Base-by-base conservation (phyloP, 352 stramenopile genomes). In the Albugo candida region DNA sequence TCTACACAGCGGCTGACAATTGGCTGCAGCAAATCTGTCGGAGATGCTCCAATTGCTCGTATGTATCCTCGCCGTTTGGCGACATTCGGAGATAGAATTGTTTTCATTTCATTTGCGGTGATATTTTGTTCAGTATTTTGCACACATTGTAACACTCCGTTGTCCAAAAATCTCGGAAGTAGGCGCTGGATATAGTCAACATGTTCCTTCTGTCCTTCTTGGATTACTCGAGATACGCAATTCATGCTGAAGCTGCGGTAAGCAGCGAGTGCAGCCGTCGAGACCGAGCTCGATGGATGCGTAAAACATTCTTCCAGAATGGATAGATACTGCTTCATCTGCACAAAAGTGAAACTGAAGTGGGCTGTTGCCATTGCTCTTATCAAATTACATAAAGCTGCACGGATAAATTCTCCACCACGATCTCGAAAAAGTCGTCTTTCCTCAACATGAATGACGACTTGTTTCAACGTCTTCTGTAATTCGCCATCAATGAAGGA, bases 401-500 rank as follows among this genome's bases (percentile, higher is more conserved):
- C 55, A 35, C 94, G 83, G 54, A 99, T 96, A 34, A 96, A 81
- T 55, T 99, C 93, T 14, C 95, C 93, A 36, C 94, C 95, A 13
- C 89, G 79, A 11, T 95, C 95, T 51, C 94, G 80, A 58, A 98
- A 99, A 6, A 98, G 59, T 8, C 93, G 74, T 6, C 69, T 65
- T 55, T 97, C 97, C 51, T 99, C 95, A 46, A 98, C 77, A 19
- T 79, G 76, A 36, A 87, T 65, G 2, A 72, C 63, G 35, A 91
- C 49, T 49, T 68, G 63, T 51, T 91, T 91, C 21, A 91, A 48
- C 36, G 66, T 55, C 12, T 63, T 63, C 48, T 86, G 72, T 8
- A 83, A 42, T 39, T 91, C 74, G 1, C 77, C 77, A 47, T 83
- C 64, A 24, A 91, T 58, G 45, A 66, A 82, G 3, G 69, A 59